These are phyloP conservation scores for Penicillium occitanis DNA, from an alignment of 2,329 filamentous ascomycete genomes.

Conservation along the genomic window DNA sequence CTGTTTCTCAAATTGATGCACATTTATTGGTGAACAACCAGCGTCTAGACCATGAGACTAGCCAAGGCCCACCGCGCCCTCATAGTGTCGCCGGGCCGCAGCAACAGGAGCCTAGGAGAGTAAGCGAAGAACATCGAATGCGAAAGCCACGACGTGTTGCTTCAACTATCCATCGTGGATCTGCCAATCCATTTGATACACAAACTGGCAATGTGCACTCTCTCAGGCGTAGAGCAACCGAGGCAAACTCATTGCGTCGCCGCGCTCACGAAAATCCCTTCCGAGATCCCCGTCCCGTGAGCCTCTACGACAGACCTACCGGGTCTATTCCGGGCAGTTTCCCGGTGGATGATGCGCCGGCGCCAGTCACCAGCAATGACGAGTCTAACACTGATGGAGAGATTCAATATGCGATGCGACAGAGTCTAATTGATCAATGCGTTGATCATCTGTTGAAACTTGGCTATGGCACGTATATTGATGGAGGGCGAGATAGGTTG, in stretches of 20 bases:
- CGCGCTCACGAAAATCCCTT: constrained; percentile 10
- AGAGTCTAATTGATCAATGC: constrained; percentile 36
- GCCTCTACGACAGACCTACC: constrained; percentile 12
- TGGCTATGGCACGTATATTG: constrained; percentile 40
- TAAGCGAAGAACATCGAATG: not conserved
- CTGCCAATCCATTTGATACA: constrained; percentile 30
- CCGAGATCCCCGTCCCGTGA: constrained; percentile 3
- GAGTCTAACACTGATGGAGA: constrained; percentile 10
- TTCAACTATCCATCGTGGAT: constrained; percentile 23
- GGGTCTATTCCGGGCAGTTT: constrained; percentile 29
- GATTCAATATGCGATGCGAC: constrained; percentile 18
- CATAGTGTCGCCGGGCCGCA: not conserved
- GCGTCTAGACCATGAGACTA: constrained; percentile 12
- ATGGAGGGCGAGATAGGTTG: constrained; percentile 41
- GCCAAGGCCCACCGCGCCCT: not conserved
- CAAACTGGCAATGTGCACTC: constrained; percentile 16
- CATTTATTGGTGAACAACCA: constrained; percentile 32
- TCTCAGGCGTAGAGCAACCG: constrained; percentile 33
- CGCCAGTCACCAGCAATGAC: not conserved
- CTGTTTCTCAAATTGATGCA: constrained; percentile 41
- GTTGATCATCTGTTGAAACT: constrained; percentile 41
- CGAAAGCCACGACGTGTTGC: constrained; percentile 8
- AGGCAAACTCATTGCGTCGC: constrained; percentile 27
- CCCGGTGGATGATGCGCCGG: constrained; percentile 24
- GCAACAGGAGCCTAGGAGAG: not conserved